Conservation (phyloP, 176 grass and related monocot genomes). For the Carex littledalei region DNA sequence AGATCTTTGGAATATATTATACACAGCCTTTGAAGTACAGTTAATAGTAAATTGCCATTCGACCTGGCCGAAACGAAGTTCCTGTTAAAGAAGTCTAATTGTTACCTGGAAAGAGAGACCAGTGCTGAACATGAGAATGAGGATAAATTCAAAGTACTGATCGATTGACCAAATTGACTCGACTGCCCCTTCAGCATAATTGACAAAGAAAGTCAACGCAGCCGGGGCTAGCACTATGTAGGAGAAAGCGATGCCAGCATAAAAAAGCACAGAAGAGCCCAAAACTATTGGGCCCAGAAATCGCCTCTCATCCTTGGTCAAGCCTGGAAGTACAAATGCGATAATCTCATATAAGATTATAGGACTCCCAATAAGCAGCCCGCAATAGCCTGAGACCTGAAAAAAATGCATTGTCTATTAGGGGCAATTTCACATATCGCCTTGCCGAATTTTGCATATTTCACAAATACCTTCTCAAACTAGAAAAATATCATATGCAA, state of each 20-base stretch:
- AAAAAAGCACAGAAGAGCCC: slow-evolving; percentile 91
- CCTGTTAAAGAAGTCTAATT: not conserved
- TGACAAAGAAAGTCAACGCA: slow-evolving; percentile 94
- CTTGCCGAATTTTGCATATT: not conserved
- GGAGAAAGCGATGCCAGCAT: slow-evolving; percentile 87
- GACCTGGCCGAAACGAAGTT: not conserved
- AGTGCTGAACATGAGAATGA: slow-evolving; percentile 94
- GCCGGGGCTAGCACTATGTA: slow-evolving; percentile 79
- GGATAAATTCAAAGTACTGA: slow-evolving; percentile 94
- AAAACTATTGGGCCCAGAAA: slow-evolving; percentile 94
- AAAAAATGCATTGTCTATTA: slow-evolving; percentile 8
- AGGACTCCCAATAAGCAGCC: slow-evolving; percentile 88
- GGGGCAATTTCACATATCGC: not conserved
- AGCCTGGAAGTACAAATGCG: slow-evolving; percentile 85
- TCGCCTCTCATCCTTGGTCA: slow-evolving; percentile 79
- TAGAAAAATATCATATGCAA: not conserved
- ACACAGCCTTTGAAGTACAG: not conserved
- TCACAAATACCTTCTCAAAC: not conserved
- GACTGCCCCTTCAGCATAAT: slow-evolving; percentile 92
- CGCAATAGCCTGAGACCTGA: slow-evolving; percentile 96
- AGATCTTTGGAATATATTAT: not conserved
- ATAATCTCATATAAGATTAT: slow-evolving; percentile 95
- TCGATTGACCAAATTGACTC: slow-evolving; percentile 97
- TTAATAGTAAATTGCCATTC: not conserved
- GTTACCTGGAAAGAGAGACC: slow-evolving; percentile 91